Evolutionary conservation across 2,329 filamentous ascomycete genomes (phyloP).

Genomic region (Cytospora chrysosperma): DNA sequence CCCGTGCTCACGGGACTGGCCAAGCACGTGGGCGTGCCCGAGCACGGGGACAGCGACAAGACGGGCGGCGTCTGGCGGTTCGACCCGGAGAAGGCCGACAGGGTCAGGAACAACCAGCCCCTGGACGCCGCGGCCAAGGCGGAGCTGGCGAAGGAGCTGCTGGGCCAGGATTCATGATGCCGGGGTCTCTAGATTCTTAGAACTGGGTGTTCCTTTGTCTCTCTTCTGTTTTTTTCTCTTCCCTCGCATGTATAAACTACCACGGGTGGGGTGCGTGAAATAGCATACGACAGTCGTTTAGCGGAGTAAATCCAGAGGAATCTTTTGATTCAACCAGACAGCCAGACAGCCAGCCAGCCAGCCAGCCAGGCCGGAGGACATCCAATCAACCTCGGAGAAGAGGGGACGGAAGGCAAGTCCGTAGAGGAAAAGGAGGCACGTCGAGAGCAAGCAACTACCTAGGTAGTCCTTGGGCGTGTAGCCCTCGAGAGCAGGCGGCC

Average conservation of each 20-base stretch:
- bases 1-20: slow-evolving; percentile 46
- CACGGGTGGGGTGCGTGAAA: neutral
- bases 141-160: slow-evolving; percentile 33
- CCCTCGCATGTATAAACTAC: neutral
- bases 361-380: too few species aligned
- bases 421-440: too few species aligned
- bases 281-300: neutral
- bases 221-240: neutral
- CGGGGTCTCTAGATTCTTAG: too few species aligned
- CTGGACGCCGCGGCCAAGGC: slow-evolving; percentile 37
- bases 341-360: too few species aligned
- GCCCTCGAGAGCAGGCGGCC: too few species aligned
- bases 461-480: too few species aligned
- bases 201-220: neutral
- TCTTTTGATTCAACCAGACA: neutral
- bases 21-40: slow-evolving; percentile 44
- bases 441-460: too few species aligned
- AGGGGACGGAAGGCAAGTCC: too few species aligned
- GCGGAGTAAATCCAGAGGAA: neutral
- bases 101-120: slow-evolving; percentile 37
- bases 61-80: slow-evolving; percentile 62
- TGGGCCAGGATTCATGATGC: slow-evolving; percentile 34
- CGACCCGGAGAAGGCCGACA: slow-evolving; percentile 45
- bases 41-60: slow-evolving; percentile 57
- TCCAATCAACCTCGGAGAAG: too few species aligned